Percentiles rank a stretch among this genome's conserved stretches.
Evolutionary conservation across 805 yeast species (phyloP).

Genomic region (Suhomyces tanzawaensis): DNA sequence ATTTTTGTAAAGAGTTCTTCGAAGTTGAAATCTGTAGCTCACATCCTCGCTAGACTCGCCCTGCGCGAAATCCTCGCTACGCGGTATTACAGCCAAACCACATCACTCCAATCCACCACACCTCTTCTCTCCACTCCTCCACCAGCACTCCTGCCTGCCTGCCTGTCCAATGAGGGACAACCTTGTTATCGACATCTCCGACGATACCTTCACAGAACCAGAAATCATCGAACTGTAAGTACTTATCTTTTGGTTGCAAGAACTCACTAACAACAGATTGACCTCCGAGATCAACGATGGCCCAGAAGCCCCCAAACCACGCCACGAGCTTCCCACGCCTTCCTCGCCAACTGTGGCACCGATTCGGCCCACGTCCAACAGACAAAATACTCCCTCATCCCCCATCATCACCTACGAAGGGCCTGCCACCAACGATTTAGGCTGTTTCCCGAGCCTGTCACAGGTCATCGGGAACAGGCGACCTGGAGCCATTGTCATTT

Average conservation of each 20-base stretch:
- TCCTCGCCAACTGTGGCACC: background rate
- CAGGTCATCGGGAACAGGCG: background rate
- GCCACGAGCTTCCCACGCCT: background rate
- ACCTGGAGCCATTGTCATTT: background rate
- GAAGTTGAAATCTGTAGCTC: no score
- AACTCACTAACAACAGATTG: slow-evolving; percentile 1
- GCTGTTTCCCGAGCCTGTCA: background rate
- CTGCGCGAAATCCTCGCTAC: no score
- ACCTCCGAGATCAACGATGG: background rate
- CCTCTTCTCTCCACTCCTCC: no score
- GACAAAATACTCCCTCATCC: background rate
- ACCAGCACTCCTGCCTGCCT: no score
- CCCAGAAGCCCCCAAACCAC: background rate
- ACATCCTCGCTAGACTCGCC: no score
- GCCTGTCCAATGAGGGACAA: no score
- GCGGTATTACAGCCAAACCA: no score
- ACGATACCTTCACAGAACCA: slow-evolving; percentile 4
- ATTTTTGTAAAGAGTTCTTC: no score
- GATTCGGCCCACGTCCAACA: slow-evolving; percentile 3
- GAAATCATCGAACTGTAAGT: slow-evolving; percentile 24
- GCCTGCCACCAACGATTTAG: background rate
- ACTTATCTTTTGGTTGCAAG: background rate
- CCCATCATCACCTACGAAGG: background rate
- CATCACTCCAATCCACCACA: no score
- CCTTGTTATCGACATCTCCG: slow-evolving; percentile 10